Conservation (phyloP, 495 filamentous ascomycete species). For the Penicillium robsamsonii region DNA sequence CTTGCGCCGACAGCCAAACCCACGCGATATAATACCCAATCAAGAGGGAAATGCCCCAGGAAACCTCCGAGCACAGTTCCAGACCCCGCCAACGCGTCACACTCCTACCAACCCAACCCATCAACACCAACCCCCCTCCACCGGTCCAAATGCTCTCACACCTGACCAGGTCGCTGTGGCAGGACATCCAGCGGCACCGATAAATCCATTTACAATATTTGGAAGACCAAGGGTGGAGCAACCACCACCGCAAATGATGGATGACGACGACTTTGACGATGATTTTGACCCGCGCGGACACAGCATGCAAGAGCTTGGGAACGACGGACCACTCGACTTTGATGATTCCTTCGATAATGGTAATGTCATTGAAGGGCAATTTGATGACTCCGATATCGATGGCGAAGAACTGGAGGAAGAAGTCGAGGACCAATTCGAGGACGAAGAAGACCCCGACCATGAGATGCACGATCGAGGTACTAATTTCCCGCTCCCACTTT, state of each 20-base stretch:
- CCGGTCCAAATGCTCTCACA: slow-evolving; percentile 26
- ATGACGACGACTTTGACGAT: slow-evolving; percentile 20
- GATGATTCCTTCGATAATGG: slow-evolving; percentile 19
- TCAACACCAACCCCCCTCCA: slow-evolving; percentile 32
- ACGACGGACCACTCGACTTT: slow-evolving; percentile 12
- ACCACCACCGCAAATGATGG: slow-evolving; percentile 19
- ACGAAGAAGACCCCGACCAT: slow-evolving; percentile 42
- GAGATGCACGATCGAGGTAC: slow-evolving; percentile 43
- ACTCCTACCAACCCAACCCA: slow-evolving; percentile 33
- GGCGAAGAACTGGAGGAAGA: slow-evolving; percentile 41
- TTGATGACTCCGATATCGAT: slow-evolving; percentile 31
- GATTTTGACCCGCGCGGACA: slow-evolving; percentile 19
- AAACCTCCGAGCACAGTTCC: slow-evolving; percentile 33
- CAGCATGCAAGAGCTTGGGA: slow-evolving; percentile 11
- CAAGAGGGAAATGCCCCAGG: slow-evolving; percentile 13
- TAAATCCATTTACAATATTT: slow-evolving; percentile 36
- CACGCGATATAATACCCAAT: slow-evolving; percentile 12
- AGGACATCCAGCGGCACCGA: slow-evolving; percentile 24
- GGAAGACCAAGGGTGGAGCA: slow-evolving; percentile 29
- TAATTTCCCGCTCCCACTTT: neutral
- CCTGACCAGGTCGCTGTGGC: slow-evolving; percentile 23
- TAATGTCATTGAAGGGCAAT: slow-evolving; percentile 21
- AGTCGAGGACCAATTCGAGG: slow-evolving; percentile 34
- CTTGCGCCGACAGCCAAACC: slow-evolving; percentile 26
- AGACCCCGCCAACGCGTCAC: slow-evolving; percentile 37